Base-by-base conservation (phyloP, 495 filamentous ascomycete species). In the Bryoglossum gracile region DNA sequence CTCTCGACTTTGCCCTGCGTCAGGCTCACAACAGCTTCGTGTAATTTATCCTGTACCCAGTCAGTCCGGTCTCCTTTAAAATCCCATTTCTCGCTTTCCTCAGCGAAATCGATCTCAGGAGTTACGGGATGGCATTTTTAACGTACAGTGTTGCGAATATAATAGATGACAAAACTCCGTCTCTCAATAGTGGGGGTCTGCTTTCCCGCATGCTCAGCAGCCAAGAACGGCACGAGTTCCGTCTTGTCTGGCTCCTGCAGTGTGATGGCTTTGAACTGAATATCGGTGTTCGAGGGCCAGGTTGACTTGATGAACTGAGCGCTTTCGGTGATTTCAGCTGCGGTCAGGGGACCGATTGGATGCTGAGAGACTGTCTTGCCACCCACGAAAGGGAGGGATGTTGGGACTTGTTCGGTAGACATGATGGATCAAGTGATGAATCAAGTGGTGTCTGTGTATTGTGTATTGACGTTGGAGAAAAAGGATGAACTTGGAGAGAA, bases 181-280 rank as follows among this genome's bases (percentile, higher is more conserved):
- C 80, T 67, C 45, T 75, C 70, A 33, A 81, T 71, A 22, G 48
- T 50, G 34, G 66, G 73, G 54, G 63, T 60, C 37, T 58, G 62
- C 21, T 56, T 19, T 26, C 68, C 65, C 13, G 57, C 56, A 55
- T 72, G 65, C 58, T 76, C 76, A 8, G 65, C 65, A 5, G 43
- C 52, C 17, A 72, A 61, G 46, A 65, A 72, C 3, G 59, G 72
- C 9, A 81, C 51, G 4, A 81, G 63, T 16, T 76, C 65, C 6
- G 68, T 63, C 62, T 87, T 87, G 9, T 70, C 60, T 6, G 83
- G 83, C 64, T 87, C 83, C 33, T 72, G 67, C 0, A 87, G 68
- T 2, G 82, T 84, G 34, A 87, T 68, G 28, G 61, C 62, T 58
- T 86, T 86, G 72, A 84, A 86, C 23, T 78, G 67, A 57, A 66